Percentiles rank a stretch among this genome's conserved stretches.
These are phyloP conservation scores for Centaurea solstitialis DNA, from an alignment of 129 eudicot species.

Conservation along the genomic window DNA sequence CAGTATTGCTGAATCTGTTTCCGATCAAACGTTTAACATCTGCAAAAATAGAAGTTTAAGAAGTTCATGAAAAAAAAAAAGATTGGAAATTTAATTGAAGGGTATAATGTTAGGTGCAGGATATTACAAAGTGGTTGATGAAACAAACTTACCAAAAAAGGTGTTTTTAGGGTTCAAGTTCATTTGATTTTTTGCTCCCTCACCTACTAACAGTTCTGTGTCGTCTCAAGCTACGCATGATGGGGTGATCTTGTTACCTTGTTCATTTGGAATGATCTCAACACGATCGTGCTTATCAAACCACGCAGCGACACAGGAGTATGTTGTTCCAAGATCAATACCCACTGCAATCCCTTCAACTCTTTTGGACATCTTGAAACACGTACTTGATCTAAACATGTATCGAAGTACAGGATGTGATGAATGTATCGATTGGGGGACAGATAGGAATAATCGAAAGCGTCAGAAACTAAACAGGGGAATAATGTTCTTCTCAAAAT, in stretches of 20 bases:
- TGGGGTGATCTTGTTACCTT: conserved; percentile 22
- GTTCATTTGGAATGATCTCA: conserved; percentile 25
- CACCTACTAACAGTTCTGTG: conserved; percentile 17
- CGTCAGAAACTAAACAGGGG: neutral
- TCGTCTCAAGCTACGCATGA: conserved; percentile 17
- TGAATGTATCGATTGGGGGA: neutral
- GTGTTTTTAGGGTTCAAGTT: conserved; percentile 22
- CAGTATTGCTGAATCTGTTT: conserved; percentile 20
- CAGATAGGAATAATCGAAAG: neutral
- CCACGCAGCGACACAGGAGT: conserved; percentile 24
- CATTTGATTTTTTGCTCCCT: conserved; percentile 20
- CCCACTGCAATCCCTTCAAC: conserved; percentile 5
- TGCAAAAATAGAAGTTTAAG: neutral
- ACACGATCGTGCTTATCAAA: conserved; percentile 21
- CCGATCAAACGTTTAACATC: conserved; percentile 27
- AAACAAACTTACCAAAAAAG: conserved; percentile 13
- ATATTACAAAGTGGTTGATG: neutral
- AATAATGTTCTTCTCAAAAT: neutral
- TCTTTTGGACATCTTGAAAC: conserved; percentile 12
- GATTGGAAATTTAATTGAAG: neutral
- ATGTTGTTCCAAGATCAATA: conserved; percentile 27
- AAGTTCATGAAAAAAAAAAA: neutral
- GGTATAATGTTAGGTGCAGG: neutral
- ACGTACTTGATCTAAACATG: neutral
- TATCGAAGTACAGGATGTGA: neutral